A percentile compares a stretch with the other conserved stretches of the same genome.
These are phyloP conservation scores for Chalaropsis ovoidea DNA, from an alignment of 2,329 filamentous ascomycete species.

Conservation along the genomic window DNA sequence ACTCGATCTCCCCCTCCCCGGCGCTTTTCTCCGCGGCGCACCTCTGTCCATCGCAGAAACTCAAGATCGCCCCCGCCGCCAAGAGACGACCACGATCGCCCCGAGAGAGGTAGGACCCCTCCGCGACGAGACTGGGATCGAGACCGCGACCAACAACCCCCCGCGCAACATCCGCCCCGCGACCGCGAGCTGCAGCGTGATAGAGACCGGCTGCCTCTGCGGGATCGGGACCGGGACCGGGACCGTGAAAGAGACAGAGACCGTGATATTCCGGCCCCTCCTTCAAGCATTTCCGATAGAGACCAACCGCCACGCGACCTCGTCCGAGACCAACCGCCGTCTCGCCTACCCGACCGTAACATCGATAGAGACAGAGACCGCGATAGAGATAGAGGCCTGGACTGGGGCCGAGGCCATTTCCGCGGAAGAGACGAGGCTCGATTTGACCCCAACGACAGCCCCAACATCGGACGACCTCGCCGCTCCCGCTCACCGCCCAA, in stretches of 20 bases:
- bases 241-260: constrained; percentile 31
- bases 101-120: constrained; percentile 35
- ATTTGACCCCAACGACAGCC: constrained; percentile 21
- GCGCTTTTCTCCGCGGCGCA: constrained; percentile 33
- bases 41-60: constrained; percentile 32
- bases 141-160: constrained; percentile 31
- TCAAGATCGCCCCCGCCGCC: constrained; percentile 28
- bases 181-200: constrained; percentile 29
- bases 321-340: constrained; percentile 16
- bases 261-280: constrained; percentile 2
- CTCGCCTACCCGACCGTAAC: constrained; percentile 26
- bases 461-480: constrained; percentile 29
- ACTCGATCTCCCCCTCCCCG: constrained; percentile 32
- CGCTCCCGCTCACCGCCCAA: constrained; percentile 47
- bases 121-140: constrained; percentile 32
- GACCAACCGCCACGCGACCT: constrained; percentile 19
- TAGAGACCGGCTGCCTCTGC: constrained; percentile 15
- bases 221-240: constrained; percentile 23
- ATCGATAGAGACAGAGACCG: constrained; percentile 33
- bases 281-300: not conserved
- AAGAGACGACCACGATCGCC: constrained; percentile 33
- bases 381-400: constrained; percentile 32
- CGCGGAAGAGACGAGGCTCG: constrained; percentile 31
- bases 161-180: constrained; percentile 24
- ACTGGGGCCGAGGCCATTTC: constrained; percentile 32